phyloP scores from a whole-genome alignment of 2,329 filamentous ascomycete species.

The Sarocladiaceae sp. region DNA sequence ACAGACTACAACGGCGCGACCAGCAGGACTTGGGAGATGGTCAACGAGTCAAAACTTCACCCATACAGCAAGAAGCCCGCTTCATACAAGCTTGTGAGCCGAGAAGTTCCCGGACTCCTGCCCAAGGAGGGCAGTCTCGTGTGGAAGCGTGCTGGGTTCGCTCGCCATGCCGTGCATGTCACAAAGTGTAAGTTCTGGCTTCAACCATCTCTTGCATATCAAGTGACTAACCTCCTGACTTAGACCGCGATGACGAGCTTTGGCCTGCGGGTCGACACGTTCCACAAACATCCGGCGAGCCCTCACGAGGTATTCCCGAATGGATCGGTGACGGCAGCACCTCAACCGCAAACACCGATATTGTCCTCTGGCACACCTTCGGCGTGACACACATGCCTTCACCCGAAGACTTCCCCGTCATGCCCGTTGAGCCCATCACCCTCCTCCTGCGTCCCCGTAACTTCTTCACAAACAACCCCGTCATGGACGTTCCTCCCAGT shows the following conservation, averaged over 20 bases:
- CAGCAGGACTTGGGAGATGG: slow-evolving; percentile 84
- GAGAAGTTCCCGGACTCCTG: slow-evolving; percentile 74
- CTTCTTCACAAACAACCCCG: slow-evolving; percentile 79
- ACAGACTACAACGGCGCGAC: slow-evolving; percentile 80
- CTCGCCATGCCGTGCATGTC: slow-evolving; percentile 81
- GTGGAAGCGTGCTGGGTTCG: slow-evolving; percentile 87
- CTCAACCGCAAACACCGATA: slow-evolving; percentile 73
- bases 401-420: slow-evolving; percentile 88
- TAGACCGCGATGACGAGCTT: slow-evolving; percentile 75
- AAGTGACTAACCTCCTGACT: not conserved
- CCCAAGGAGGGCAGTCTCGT: slow-evolving; percentile 79
- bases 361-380: slow-evolving; percentile 93
- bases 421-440: slow-evolving; percentile 84
- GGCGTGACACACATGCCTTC: slow-evolving; percentile 85
- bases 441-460: slow-evolving; percentile 74
- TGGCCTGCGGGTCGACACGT: slow-evolving; percentile 85
- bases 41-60: slow-evolving; percentile 79
- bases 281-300: slow-evolving; percentile 79
- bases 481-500: slow-evolving; percentile 74
- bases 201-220: not conserved
- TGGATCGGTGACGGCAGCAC: slow-evolving; percentile 71
- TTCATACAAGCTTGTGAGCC: slow-evolving; percentile 83
- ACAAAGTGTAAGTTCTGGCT: slow-evolving; percentile 66
- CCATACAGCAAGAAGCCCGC: slow-evolving; percentile 81
- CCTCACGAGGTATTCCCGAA: slow-evolving; percentile 65